Base-by-base conservation (phyloP, 345 rosid species). In the Erucastrum elatum region DNA sequence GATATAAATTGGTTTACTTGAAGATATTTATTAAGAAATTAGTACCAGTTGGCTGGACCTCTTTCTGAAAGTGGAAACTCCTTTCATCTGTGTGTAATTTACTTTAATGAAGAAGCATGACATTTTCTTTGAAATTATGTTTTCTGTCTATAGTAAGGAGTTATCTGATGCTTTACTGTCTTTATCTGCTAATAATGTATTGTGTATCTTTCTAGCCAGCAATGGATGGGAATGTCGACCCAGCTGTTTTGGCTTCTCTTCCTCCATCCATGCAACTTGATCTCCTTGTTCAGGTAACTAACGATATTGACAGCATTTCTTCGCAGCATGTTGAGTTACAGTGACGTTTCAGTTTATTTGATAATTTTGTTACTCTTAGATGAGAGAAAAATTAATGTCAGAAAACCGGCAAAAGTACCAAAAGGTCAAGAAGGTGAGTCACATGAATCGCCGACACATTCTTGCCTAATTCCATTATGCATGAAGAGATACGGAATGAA, bases 331-430 rank as follows among this genome's bases (percentile, higher is more conserved):
- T 75, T 70, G 53, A 75, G 37, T 59, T 64, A 26, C 65, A 53
- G 73, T 76, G 33, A 77, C 66, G 49, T 13, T 61, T 70, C 12
- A 17, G 15, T 10, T 74, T 60, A 21, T 17, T 74, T 37, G 35
- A 49, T 79, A 39, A 79, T 70, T 31, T 46, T 64, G 21, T 75
- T 30, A 62, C 70, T 33, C 80, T 79, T 77, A 95, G 99, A 93
- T 95, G 97, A 89, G 96, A 84, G 99, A 95, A 86, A 86, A 85
- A 71, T 80, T 90, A 88, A 95, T 95, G 94, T 97, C 97, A 70
- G 98, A 93, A 85, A 95, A 95, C 84, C 84, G 97, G 77, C 97
- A 95, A 79, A 88, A 86, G 80, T 95, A 95, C 87, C 98, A 95
- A 77, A 88, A 88, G 90, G 94, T 95, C 58, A 93, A 93, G 85